Evolutionary conservation across 768 basidiomycete genomes (phyloP), one percentile per base, ranked within the genome.

Genomic region (Boletus speciosus): DNA sequence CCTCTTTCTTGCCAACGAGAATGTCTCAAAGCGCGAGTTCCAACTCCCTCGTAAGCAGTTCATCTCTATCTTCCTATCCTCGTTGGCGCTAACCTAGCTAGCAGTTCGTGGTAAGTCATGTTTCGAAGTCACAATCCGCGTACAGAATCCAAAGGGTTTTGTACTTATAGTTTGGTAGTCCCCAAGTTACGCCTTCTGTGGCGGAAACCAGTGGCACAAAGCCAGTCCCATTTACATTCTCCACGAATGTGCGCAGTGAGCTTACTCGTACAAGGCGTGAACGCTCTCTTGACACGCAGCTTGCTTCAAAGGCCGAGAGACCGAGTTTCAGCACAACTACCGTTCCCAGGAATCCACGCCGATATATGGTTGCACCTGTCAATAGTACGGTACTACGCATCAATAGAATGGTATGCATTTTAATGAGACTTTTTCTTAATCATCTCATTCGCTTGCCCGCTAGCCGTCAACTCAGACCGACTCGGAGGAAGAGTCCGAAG

Each of bases 71-170:
- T 16, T 53, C 19, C 11, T 16, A 4, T 27, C 25, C 14, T 16
- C 4, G 9, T 23, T 11, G 23, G 14, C n/a, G 14, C 12, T 46
- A 1, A 40, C 31, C 25, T 37, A 16, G 29, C 25, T 1, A 39
- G 45, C 31, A 58, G 57, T 52, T 52, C 23, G 41, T 57, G 16
- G 55, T 52, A 19, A 27, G 49, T 45, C 50, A 19, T 52, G 16
- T 42, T 5, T 14, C 12, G 1, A 7, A 16, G 6, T 35, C 21
- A 16, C 27, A 7, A 2, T n/a, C 23, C 1, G 29, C 14, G n/a
- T 9, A 39, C 31, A 12, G 16, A 37, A 38, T 16, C 1, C 25
- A n/a, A 16, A 5, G 9, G 7, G 5, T 32, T n/a, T 32, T 25
- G 8, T 42, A 19, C 19, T 19, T 19, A 5, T 7, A 58, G 57